Conservation (phyloP, 2,329 filamentous ascomycete species). For the Tolypocladium guangdongense region DNA sequence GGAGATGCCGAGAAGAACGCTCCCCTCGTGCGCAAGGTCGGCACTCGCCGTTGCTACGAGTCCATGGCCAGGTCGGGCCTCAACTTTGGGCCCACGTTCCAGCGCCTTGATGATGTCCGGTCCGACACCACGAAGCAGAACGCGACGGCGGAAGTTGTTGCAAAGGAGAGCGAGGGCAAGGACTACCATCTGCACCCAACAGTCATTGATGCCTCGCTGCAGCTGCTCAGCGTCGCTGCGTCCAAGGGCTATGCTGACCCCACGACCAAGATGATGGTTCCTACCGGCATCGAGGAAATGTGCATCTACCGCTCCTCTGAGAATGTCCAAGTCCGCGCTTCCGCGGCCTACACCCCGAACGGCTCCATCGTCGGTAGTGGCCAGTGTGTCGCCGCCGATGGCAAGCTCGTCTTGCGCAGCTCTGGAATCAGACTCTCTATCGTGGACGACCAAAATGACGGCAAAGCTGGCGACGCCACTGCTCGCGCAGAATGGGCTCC, state of each 20-base stretch:
- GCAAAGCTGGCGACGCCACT: background rate
- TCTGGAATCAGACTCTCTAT: background rate
- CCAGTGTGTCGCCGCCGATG: background rate
- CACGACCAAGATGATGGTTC: background rate
- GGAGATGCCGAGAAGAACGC: background rate
- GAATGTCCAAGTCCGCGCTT: background rate
- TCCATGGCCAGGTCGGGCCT: background rate
- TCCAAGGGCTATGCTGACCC: background rate
- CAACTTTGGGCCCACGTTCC: background rate
- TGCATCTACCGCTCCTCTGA: background rate
- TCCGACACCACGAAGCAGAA: background rate
- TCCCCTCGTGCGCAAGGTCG: background rate
- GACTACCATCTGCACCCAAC: slow-evolving; percentile 7
- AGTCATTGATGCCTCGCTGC: slow-evolving; percentile 6
- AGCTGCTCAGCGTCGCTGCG: slow-evolving; percentile 5
- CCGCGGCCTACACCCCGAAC: background rate
- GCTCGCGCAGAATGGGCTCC: background rate
- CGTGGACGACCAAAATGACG: background rate
- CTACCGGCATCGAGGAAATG: background rate
- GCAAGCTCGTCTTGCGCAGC: background rate
- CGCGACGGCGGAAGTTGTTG: background rate
- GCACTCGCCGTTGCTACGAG: background rate
- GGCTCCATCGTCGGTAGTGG: background rate
- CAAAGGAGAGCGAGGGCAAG: background rate
- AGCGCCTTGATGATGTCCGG: background rate